These are phyloP conservation scores for Penicillium sp. DNA, from an alignment of 2,329 filamentous ascomycete species.

Conservation along the genomic window DNA sequence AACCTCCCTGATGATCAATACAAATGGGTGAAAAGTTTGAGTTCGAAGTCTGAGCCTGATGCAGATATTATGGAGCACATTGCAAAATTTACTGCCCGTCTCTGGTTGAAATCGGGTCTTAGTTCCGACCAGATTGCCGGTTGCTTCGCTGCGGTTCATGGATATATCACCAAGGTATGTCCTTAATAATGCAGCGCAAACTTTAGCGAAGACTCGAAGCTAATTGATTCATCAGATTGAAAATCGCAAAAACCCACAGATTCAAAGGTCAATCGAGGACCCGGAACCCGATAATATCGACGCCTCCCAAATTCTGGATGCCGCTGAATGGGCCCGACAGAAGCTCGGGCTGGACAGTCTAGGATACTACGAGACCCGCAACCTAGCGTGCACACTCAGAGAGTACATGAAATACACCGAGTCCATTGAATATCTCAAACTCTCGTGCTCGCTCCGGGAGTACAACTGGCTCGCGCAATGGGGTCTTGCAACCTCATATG, in stretches of 20 bases:
- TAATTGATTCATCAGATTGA: slow-evolving; percentile 4
- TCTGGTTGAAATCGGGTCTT: slow-evolving; percentile 14
- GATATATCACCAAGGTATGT: slow-evolving; percentile 11
- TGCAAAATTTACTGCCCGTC: slow-evolving; percentile 16
- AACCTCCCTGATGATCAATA: slow-evolving; percentile 19
- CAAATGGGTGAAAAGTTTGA: slow-evolving; percentile 27
- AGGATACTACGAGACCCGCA: slow-evolving; percentile 16
- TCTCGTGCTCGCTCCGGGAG: slow-evolving; percentile 10
- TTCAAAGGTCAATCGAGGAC: not conserved
- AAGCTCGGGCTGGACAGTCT: slow-evolving; percentile 9
- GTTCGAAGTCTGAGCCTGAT: slow-evolving; percentile 23
- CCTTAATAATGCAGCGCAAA: not conserved
- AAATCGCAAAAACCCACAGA: slow-evolving; percentile 6
- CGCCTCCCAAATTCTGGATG: slow-evolving; percentile 8
- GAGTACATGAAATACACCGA: slow-evolving; percentile 12
- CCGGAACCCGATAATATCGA: not conserved
- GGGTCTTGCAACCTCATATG: slow-evolving; percentile 16
- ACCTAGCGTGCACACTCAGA: slow-evolving; percentile 19
- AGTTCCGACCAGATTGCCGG: not conserved
- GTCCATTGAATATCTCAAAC: slow-evolving; percentile 18
- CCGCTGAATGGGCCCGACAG: slow-evolving; percentile 14
- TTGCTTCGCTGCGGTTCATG: slow-evolving; percentile 5
- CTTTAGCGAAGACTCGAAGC: not conserved
- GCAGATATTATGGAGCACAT: slow-evolving; percentile 26
- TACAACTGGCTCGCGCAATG: slow-evolving; percentile 21